Base-by-base conservation (phyloP, 371 early-diverging fungal species). In the Mucor mucedo region DNA sequence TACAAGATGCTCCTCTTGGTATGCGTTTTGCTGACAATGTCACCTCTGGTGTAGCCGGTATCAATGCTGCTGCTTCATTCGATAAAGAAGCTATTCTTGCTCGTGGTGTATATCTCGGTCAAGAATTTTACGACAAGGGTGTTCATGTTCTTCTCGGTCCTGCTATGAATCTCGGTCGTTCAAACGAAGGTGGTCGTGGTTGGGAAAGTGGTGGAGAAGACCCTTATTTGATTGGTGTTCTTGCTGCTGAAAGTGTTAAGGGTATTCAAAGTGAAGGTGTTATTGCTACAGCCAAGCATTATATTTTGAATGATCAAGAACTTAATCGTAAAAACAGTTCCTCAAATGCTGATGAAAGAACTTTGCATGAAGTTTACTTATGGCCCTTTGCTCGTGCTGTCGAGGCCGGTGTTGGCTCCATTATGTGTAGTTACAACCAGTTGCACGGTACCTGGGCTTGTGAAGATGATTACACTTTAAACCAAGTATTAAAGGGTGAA, bases 141-240 rank as follows among this genome's bases (percentile, higher is more conserved):
- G 69, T 83, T 39, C 68, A 88, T 60, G 62, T 72, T 13, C 71
- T 70, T 39, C 59, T 88, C 7, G 86, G 82, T 5, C 87, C 86
- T 32, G 68, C 66, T 40, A 70, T 84, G 70, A 83, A 86, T 64
- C 70, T 83, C 58, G 60, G 71, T 53, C 73, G 86, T 11, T 39
- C 66, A 30, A 83, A 84, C n/a, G 57, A 69, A 42, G 79, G 73
- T 53, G 89, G 89, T 28, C 71, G 89, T 63, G 81, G 74, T 45
- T 88, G 85, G 84, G 89, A 88, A 73, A 76, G 70, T 32, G 77
- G 76, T 30, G 86, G 87, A 52, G 89, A 80, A 65, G 89, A 88
- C 58, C 88, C 89, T 10, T 88, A 67, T 52, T 75, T 89, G n/a
- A 56, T 75, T 10, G 81, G 77, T 52, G 70, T 81, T 5, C 58